phyloP scores from a whole-genome alignment of 2,329 filamentous ascomycete genomes.

The Clonostachys sp. region DNA sequence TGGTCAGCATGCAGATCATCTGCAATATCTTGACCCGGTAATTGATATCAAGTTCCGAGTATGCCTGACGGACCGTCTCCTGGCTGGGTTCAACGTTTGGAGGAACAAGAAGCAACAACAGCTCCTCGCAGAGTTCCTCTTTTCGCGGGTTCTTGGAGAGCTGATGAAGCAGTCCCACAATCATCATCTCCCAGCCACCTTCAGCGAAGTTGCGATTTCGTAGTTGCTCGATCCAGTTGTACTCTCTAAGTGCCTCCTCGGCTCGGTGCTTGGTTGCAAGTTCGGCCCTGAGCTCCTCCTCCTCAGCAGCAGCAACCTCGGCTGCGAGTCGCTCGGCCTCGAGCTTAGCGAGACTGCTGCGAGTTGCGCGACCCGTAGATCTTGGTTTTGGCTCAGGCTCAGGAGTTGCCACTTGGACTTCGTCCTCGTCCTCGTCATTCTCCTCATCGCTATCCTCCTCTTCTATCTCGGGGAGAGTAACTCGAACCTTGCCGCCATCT shows the following conservation, averaged over 20 bases:
- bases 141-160: conserved; percentile 71
- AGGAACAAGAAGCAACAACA: conserved; percentile 79
- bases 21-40: conserved; percentile 75
- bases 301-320: conserved; percentile 51
- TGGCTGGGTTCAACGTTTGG: conserved; percentile 68
- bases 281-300: conserved; percentile 36
- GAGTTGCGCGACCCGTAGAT: conserved; percentile 66
- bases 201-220: conserved; percentile 79
- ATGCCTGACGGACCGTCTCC: conserved; percentile 69
- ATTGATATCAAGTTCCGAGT: conserved; percentile 76
- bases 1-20: conserved; percentile 78
- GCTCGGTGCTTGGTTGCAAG: conserved; percentile 61
- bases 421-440: conserved; percentile 55
- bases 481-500: conserved; percentile 74
- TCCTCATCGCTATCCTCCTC: conserved; percentile 66
- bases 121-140: conserved; percentile 68
- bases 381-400: conserved; percentile 70
- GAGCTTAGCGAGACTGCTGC: conserved; percentile 79
- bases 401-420: conserved; percentile 45
- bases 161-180: conserved; percentile 82
- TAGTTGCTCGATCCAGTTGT: conserved; percentile 82
- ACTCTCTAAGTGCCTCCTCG: conserved; percentile 67
- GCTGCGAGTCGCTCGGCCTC: conserved; percentile 67
- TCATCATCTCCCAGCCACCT: conserved; percentile 87
- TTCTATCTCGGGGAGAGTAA: conserved; percentile 71